Evolutionary conservation across 1,284 basidiomycete species (phyloP).

Genomic region (Ustilago nuda): DNA sequence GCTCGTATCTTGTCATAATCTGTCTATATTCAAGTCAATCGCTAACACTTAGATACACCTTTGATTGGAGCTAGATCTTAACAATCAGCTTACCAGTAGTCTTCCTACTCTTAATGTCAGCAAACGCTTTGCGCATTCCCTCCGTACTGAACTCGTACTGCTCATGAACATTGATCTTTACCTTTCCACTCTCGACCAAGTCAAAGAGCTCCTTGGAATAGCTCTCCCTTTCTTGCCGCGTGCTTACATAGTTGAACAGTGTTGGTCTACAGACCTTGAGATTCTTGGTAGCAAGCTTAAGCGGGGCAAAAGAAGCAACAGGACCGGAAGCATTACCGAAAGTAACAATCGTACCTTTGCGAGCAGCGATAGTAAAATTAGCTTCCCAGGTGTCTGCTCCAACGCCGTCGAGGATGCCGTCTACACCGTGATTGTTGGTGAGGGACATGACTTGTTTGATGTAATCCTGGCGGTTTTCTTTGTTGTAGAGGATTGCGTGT

Average conservation of each 20-base stretch:
- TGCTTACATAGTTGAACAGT: conserved; percentile 72
- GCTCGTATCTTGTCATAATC: conserved; percentile 4
- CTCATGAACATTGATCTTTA: conserved; percentile 79
- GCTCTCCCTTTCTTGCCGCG: conserved; percentile 77
- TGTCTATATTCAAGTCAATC: conserved; percentile 1
- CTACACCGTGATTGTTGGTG: conserved; percentile 81
- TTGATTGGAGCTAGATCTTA: conserved; percentile 33
- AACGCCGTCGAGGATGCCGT: conserved; percentile 91
- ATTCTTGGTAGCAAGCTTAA: conserved; percentile 84
- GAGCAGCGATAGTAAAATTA: conserved; percentile 79
- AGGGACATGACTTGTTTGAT: conserved; percentile 72
- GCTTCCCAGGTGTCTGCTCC: conserved; percentile 74
- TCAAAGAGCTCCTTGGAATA: conserved; percentile 79
- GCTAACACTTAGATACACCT: not conserved
- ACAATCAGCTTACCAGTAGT: conserved; percentile 63
- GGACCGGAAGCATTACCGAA: conserved; percentile 91
- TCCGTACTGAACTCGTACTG: conserved; percentile 84
- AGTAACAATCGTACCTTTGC: conserved; percentile 76
- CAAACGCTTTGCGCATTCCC: conserved; percentile 81
- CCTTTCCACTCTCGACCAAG: conserved; percentile 74
- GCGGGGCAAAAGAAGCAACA: conserved; percentile 75
- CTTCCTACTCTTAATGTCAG: conserved; percentile 74
- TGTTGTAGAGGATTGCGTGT: conserved; percentile 84
- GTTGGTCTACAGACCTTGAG: conserved; percentile 74
- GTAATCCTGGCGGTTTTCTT: conserved; percentile 36